A percentile compares a stretch with the other conserved stretches of the same genome.
Evolutionary conservation across 2,329 filamentous ascomycete genomes (phyloP).

Genomic region (Botrytis fabae): DNA sequence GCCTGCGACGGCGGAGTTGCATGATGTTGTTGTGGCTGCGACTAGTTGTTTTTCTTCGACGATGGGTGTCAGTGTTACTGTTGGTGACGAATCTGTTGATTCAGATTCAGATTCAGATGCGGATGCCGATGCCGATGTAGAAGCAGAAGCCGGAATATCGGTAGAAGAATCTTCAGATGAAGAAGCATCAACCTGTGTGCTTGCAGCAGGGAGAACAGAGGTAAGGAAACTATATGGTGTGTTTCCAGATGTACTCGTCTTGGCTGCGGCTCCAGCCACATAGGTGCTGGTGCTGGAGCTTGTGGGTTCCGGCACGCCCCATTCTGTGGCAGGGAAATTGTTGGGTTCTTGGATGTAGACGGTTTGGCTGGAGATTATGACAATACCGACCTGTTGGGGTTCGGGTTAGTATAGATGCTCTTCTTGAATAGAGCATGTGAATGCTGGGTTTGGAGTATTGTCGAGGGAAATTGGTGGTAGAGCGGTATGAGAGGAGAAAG

Average conservation of each 20-base stretch:
- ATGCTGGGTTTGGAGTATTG: no score
- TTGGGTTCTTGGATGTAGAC: constrained; percentile 17
- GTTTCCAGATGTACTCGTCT: not conserved
- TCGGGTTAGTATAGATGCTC: not conserved
- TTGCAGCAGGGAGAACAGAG: not conserved
- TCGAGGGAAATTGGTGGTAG: no score
- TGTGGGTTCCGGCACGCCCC: not conserved
- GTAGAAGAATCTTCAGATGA: not conserved
- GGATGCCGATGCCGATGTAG: not conserved
- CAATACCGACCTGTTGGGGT: not conserved
- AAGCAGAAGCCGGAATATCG: not conserved
- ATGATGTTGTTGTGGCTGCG: not conserved
- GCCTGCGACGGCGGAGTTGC: not conserved
- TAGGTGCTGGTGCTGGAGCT: not conserved
- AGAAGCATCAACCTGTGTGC: not conserved
- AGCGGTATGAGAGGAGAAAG: not conserved
- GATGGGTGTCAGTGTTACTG: not conserved
- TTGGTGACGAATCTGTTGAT: not conserved
- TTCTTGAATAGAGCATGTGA: not conserved
- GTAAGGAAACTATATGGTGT: not conserved
- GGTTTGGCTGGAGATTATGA: constrained; percentile 10
- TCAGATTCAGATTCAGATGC: not conserved
- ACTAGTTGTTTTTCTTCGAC: not conserved
- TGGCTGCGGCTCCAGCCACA: not conserved
- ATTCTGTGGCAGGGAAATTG: not conserved